Base-by-base conservation (phyloP, 495 filamentous ascomycete genomes). In the Neurospora sp. region DNA sequence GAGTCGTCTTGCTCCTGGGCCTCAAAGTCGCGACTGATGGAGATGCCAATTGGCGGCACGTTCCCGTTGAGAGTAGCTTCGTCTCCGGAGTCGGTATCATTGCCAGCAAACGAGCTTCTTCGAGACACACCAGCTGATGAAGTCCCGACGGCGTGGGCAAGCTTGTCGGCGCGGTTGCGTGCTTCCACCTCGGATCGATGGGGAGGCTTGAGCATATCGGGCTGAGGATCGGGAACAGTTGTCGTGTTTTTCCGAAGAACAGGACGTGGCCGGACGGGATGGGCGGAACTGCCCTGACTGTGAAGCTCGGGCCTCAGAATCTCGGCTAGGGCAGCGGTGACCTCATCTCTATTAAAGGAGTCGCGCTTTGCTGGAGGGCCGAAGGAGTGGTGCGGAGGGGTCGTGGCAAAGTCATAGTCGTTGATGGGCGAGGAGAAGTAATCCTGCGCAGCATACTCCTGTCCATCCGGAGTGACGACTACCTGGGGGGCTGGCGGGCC, bases 61-160 rank as follows among this genome's bases (percentile, higher is more conserved):
- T 73, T 72, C 7, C 49, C 23, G 70, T 73, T 75, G 7, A 70
- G 38, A 10, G 71, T 46, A 20, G 44, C 39, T 11, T 70, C 39
- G 23, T 38, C 14, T 31, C 60, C 74, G 3, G 66, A 60, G 4
- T 78, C 79, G 27, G 72, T 70, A 10, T 72, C 72, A 37, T 80
- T 78, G 10, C 78, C 31, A 39, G 78, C 76, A 11, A 77, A 69
- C 14, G 80, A 82, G 4, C 18, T 72, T 62, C 80, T 77, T 60
- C 80, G 72, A 5, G 83, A 84, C 10, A 71, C 73, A 18, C 79
- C 78, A 12, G 73, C 78, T 4, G 82, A 84, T 31, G 79, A 77
- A 27, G 77, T 81, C 10, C 82, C 81, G 5, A 82, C 75, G 12
- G 72, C 75, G 54, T 76, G 75, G 39, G 81, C 81, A n/a, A 82